Percentiles rank a stretch among this genome's conserved stretches.
Conservation (phyloP, 805 yeast species). For the Yarrowia bubula region DNA sequence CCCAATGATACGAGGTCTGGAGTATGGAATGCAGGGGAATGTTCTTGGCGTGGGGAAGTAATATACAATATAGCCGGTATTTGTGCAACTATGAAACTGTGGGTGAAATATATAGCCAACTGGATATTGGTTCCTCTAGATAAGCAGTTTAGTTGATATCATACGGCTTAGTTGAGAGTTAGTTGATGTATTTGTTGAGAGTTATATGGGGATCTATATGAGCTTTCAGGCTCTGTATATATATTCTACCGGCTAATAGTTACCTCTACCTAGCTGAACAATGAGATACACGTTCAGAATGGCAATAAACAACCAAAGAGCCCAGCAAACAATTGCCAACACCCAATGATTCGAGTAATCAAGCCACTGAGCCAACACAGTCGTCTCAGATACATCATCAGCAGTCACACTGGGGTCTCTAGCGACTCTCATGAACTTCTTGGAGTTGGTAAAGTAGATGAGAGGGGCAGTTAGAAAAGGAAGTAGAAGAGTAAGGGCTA, state of each 20-base stretch:
- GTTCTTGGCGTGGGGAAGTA: too few species aligned
- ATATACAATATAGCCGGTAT: neutral
- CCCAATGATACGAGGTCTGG: neutral
- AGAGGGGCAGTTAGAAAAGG: conserved; percentile 86
- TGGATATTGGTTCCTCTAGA: too few species aligned
- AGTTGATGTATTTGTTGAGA: too few species aligned
- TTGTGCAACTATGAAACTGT: too few species aligned
- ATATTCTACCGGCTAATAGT: conserved; percentile 28
- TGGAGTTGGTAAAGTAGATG: conserved; percentile 73
- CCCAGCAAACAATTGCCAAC: conserved; percentile 50
- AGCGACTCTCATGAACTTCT: conserved; percentile 56
- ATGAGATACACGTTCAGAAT: conserved; percentile 67
- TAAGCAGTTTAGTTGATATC: too few species aligned
- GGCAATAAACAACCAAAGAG: conserved; percentile 70
- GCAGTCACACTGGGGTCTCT: neutral
- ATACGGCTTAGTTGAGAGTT: neutral
- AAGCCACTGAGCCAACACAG: conserved; percentile 13
- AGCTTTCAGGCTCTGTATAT: neutral
- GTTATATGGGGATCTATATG: neutral
- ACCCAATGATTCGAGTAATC: conserved; percentile 56
- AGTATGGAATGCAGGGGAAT: too few species aligned
- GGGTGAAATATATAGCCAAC: too few species aligned
- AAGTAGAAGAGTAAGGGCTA: conserved; percentile 72
- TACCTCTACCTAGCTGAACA: conserved; percentile 49
- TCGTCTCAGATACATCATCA: conserved; percentile 1